Evolutionary conservation across 331 rosid genomes (phyloP).

Genomic region (Cydonia oblonga): DNA sequence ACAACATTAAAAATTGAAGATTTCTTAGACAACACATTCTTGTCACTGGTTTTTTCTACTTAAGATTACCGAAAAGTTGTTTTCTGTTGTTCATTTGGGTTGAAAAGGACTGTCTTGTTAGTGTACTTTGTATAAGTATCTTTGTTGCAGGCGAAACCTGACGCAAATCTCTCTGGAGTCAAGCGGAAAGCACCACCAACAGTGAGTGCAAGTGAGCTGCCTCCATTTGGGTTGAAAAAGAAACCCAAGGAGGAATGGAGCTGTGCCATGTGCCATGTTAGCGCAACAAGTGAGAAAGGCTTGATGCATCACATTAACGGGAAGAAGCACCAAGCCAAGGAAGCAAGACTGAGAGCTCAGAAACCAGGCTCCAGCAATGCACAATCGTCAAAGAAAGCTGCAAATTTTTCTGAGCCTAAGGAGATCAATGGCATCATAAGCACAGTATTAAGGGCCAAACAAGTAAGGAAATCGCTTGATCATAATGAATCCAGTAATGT

Average conservation of each 20-base stretch:
- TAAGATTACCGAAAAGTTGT: not conserved
- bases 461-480: not conserved
- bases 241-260: constrained; percentile 43
- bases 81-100: too few species aligned
- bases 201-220: not conserved
- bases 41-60: not conserved
- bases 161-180: constrained; percentile 2
- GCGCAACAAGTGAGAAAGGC: constrained; percentile 16
- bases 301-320: constrained; percentile 50
- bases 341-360: constrained; percentile 13
- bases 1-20: too few species aligned
- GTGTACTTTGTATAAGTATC: constrained; percentile 13
- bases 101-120: not conserved
- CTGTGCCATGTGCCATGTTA: constrained; percentile 48
- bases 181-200: constrained; percentile 33
- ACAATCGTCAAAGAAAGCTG: not conserved
- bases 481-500: not conserved
- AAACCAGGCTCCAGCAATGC: constrained; percentile 7
- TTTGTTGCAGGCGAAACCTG: constrained; percentile 49
- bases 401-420: not conserved
- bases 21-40: not conserved
- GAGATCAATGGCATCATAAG: not conserved
- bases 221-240: constrained; percentile 21
- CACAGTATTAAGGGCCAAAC: constrained; percentile 8
- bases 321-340: constrained; percentile 59